Percentiles rank a stretch among this genome's conserved stretches.
phyloP scores from a whole-genome alignment of 179 eudicot species.

The Sideroxylon spinosum region DNA sequence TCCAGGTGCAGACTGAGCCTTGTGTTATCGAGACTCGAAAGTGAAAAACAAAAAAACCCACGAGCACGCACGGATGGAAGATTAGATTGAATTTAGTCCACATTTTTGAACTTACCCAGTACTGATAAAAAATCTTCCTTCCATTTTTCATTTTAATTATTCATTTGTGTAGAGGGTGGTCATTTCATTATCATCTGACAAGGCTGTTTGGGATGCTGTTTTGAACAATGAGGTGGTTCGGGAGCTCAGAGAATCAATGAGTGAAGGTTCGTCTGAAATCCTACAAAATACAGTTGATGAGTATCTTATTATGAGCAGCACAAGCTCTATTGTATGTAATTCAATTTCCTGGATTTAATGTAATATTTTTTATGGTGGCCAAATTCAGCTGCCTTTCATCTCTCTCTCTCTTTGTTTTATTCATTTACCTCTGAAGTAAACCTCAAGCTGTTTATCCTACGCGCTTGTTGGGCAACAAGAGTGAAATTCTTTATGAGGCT shows the following conservation, averaged over 20 bases:
- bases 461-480: no score
- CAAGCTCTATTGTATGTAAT: neutral
- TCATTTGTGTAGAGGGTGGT: slow-evolving; percentile 65
- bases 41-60: no score
- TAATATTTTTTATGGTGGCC: neutral
- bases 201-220: slow-evolving; percentile 90
- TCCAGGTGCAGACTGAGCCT: slow-evolving; percentile 43
- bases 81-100: no score
- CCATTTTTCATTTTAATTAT: neutral
- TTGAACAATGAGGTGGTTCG: slow-evolving; percentile 78
- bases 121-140: neutral
- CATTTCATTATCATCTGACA: slow-evolving; percentile 71
- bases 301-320: neutral
- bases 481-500: neutral
- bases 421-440: neutral
- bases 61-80: no score
- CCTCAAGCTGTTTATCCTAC: neutral
- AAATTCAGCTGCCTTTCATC: neutral
- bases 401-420: neutral
- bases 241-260: slow-evolving; percentile 60
- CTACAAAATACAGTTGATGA: neutral
- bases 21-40: neutral
- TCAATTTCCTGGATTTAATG: neutral
- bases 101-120: no score
- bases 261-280: slow-evolving; percentile 42